phyloP scores from a whole-genome alignment of 352 stramenopile species.

The Phytophthora sansomeana region DNA sequence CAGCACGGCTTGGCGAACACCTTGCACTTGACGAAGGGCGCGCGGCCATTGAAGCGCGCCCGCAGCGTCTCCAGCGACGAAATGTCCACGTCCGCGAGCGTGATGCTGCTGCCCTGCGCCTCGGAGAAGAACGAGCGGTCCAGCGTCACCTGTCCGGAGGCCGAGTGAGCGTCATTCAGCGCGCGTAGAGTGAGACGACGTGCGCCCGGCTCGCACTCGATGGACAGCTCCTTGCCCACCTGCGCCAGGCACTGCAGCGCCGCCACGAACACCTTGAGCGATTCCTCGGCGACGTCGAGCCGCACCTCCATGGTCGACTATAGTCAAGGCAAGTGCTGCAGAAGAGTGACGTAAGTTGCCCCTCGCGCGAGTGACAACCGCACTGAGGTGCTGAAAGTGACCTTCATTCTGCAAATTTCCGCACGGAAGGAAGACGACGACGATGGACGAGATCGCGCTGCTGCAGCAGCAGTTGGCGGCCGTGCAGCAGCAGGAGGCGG shows the following conservation, averaged over 20 bases:
- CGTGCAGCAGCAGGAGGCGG: conserved; percentile 80
- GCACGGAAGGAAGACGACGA: not conserved
- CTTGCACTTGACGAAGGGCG: conserved; percentile 76
- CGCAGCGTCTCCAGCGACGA: conserved; percentile 25
- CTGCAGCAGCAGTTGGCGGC: conserved; percentile 82
- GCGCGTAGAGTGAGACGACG: conserved; percentile 67
- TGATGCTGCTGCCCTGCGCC: conserved; percentile 20
- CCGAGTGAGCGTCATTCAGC: conserved; percentile 88
- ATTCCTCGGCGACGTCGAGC: conserved; percentile 78
- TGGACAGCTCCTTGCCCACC: conserved; percentile 79
- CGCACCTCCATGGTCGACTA: conserved; percentile 75
- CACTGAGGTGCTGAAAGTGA: conserved; percentile 8
- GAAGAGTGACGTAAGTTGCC: conserved; percentile 15
- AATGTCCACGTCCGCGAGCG: conserved; percentile 29
- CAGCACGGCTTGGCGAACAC: conserved; percentile 81
- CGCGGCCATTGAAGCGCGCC: conserved; percentile 31
- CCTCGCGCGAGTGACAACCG: conserved; percentile 13
- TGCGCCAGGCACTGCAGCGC: conserved; percentile 82
- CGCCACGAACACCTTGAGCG: conserved; percentile 81
- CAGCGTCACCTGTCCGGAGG: conserved; percentile 70
- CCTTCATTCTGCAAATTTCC: conserved; percentile 16
- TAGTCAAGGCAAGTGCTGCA: conserved; percentile 22
- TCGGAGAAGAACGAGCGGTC: conserved; percentile 74
- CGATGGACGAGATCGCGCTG: conserved; percentile 87
- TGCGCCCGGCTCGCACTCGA: conserved; percentile 66